These are phyloP conservation scores for Coffea eugenioides DNA, from an alignment of 257 asterid genomes.

Conservation along the genomic window DNA sequence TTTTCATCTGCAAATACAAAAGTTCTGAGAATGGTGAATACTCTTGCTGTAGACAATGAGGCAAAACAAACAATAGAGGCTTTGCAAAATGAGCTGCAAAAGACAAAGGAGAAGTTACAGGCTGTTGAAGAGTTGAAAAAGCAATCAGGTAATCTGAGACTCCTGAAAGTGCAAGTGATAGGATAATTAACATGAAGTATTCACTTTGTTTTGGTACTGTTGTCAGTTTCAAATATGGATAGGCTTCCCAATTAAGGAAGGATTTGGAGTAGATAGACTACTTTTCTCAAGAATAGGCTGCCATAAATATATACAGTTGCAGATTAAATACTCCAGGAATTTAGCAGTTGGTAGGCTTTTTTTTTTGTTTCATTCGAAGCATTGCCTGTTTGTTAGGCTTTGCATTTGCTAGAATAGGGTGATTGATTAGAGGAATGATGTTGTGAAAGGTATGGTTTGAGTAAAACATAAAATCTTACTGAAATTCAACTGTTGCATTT, in stretches of 20 bases:
- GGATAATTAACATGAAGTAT: not conserved
- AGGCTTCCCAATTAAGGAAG: not conserved
- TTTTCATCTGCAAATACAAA: constrained; percentile 90
- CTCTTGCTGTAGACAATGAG: constrained; percentile 86
- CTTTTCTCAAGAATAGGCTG: not conserved
- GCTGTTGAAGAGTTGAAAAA: constrained; percentile 92
- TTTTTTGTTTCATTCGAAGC: not conserved
- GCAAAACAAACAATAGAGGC: constrained; percentile 95
- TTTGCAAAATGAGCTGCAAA: constrained; percentile 91
- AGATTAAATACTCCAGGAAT: not conserved
- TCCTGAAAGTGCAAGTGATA: constrained; percentile 2
- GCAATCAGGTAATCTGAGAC: constrained; percentile 61
- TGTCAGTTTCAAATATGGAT: not conserved
- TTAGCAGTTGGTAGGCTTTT: not conserved
- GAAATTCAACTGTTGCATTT: not conserved
- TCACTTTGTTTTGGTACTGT: not conserved
- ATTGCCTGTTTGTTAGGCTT: not conserved
- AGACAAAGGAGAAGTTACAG: constrained; percentile 82
- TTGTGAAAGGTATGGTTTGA: not conserved
- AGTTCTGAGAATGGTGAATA: constrained; percentile 93
- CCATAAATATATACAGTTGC: not conserved
- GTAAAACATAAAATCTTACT: not conserved
- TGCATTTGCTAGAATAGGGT: not conserved
- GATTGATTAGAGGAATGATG: not conserved
- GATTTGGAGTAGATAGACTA: not conserved